These are phyloP conservation scores for Talaromyces funiculosus DNA, from an alignment of 2,329 filamentous ascomycete species.

Conservation along the genomic window DNA sequence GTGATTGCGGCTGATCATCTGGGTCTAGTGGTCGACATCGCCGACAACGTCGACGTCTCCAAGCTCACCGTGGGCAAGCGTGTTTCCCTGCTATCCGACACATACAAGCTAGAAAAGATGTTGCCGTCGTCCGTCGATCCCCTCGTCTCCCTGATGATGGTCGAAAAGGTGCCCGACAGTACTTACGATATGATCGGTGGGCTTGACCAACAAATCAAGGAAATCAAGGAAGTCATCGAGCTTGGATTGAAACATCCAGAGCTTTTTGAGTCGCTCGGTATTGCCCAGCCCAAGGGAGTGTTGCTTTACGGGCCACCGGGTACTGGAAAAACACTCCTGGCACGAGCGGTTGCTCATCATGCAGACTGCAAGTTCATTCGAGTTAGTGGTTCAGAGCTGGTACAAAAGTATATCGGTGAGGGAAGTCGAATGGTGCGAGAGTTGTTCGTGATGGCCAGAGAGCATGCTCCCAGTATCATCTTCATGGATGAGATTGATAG, in stretches of 20 bases:
- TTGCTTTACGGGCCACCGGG: conserved; percentile 93
- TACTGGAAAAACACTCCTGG: conserved; percentile 93
- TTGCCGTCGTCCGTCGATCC: conserved; percentile 96
- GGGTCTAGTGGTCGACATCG: conserved; percentile 81
- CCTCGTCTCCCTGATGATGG: conserved; percentile 99
- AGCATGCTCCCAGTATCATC: conserved; percentile 97
- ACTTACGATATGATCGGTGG: conserved; percentile 99
- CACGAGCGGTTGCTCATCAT: conserved; percentile 93
- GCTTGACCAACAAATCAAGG: conserved; percentile 97
- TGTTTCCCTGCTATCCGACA: conserved; percentile 91
- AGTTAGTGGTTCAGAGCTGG: conserved; percentile 90
- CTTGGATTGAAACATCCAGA: conserved; percentile 97
- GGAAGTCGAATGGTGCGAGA: conserved; percentile 97
- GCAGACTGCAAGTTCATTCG: conserved; percentile 99
- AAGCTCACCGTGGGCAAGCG: conserved; percentile 98
- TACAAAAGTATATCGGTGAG: conserved; percentile 99
- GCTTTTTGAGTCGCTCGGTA: conserved; percentile 97
- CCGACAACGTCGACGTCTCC: conserved; percentile 85
- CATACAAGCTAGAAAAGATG: conserved; percentile 98
- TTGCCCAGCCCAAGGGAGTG: conserved; percentile 96
- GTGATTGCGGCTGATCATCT: not conserved
- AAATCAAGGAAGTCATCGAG: conserved; percentile 99
- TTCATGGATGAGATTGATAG: conserved; percentile 99
- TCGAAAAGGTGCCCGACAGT: conserved; percentile 98
- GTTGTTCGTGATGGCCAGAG: conserved; percentile 97